A percentile compares a stretch with the other conserved stretches of the same genome.
These are phyloP conservation scores for Plicaturopsis crispa DNA, from an alignment of 768 basidiomycete species.

Conservation along the genomic window DNA sequence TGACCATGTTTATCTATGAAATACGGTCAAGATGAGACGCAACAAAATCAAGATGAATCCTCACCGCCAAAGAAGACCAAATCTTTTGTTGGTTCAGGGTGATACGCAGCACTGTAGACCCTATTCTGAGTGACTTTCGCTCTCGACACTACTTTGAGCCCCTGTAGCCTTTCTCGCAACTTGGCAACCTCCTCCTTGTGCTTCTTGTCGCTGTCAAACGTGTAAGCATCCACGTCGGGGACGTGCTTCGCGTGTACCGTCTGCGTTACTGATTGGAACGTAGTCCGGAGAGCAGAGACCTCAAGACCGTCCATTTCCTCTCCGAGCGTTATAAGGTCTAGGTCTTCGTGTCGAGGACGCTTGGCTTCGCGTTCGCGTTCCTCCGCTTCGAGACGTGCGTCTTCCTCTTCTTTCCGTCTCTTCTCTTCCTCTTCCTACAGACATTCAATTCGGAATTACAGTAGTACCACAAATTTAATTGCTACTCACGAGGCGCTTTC, in stretches of 20 bases:
- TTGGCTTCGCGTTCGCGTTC: slow-evolving; percentile 57
- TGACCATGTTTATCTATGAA: slow-evolving; percentile 71
- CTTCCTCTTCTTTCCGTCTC: slow-evolving; percentile 46
- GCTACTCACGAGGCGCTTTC: slow-evolving; percentile 53
- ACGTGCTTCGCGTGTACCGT: slow-evolving; percentile 28
- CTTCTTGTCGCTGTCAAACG: slow-evolving; percentile 36
- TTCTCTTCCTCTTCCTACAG: slow-evolving; percentile 43
- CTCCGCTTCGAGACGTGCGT: slow-evolving; percentile 52
- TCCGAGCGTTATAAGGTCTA: slow-evolving; percentile 50
- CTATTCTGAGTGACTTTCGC: slow-evolving; percentile 76
- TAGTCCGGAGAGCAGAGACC: slow-evolving; percentile 33
- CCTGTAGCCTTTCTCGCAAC: slow-evolving; percentile 45
- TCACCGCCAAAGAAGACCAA: slow-evolving; percentile 82
- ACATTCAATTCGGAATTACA: not conserved
- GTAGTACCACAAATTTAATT: not conserved
- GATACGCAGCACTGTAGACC: slow-evolving; percentile 73
- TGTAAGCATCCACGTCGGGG: slow-evolving; percentile 44
- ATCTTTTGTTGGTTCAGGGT: slow-evolving; percentile 74
- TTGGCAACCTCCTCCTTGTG: slow-evolving; percentile 43
- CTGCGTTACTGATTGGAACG: slow-evolving; percentile 33
- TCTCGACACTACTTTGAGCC: slow-evolving; percentile 60
- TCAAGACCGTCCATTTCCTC: slow-evolving; percentile 40
- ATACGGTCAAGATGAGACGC: slow-evolving; percentile 3
- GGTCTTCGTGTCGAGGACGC: slow-evolving; percentile 58
- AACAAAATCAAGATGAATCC: slow-evolving; percentile 1